Evolutionary conservation across 2,329 filamentous ascomycete genomes (phyloP), one percentile per base, ranked within the genome.

Genomic region (Mycosphaerella arachidis): DNA sequence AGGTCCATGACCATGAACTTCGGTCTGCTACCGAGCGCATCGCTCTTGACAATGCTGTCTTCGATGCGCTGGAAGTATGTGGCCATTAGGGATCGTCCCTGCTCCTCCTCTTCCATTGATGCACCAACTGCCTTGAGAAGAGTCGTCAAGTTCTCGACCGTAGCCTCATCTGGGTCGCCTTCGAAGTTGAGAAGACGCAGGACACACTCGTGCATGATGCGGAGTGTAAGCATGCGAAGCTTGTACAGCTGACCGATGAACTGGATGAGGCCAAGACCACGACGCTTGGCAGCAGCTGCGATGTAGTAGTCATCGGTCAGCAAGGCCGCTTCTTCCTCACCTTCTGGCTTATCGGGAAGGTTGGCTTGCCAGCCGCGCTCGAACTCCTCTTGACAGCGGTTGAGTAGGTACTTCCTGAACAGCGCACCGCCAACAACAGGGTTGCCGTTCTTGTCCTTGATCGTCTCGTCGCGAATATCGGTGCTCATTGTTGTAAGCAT

Each of bases 241-340:
- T 97, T 99, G 86, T 96, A 99, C 50, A 99, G 86, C 79, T 99
- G 94, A 81, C 94, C 94, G 73, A 99, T 99, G 79, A 99, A 99
- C 78, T 97, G 93, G 65, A 99, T 93, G 24, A 99, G 85, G 87
- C 94, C 94, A 66, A 99, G 89, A 79, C 94, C 94, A 76, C 92
- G 90, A 78, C 94, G 88, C 83, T 99, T 99, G 72, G 92, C 92
- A 59, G 93, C 92, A 53, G 92, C 93, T 45, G 91, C 93, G 66
- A 86, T 79, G 76, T 99, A 99, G 80, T 99, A 99, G 75, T 97
- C 94, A 63, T 99, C 94, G 0, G 93, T 96, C 68, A 99, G 79
- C 82, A 97, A 87, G 51, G 80, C 88, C 54, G 87, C 88, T 73
- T 96, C 93, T 62, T 84, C 78, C 48, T 85, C 82, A 60, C 86